Percentiles rank a stretch among this genome's conserved stretches.
These are phyloP conservation scores for Simplicillium sp. DNA, from an alignment of 2,329 filamentous ascomycete genomes.

Conservation along the genomic window DNA sequence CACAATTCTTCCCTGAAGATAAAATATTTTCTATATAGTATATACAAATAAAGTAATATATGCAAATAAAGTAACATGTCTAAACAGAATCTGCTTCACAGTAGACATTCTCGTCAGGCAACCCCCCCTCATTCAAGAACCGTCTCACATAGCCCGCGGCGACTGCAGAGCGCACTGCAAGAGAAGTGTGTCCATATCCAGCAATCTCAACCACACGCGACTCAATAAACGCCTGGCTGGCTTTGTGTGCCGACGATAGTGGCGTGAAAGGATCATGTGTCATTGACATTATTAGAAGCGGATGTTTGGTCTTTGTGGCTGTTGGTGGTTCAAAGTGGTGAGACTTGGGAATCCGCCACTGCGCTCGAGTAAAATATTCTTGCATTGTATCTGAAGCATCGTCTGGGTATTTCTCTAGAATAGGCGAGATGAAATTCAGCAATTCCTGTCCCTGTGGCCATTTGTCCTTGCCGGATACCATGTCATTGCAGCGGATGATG, in stretches of 20 bases:
- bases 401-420: slow-evolving; percentile 18
- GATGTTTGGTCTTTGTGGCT: slow-evolving; percentile 22
- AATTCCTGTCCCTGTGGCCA: slow-evolving; percentile 21
- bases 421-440: slow-evolving; percentile 21
- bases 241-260: slow-evolving; percentile 25
- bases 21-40: too few relatives aligned
- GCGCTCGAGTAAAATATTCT: slow-evolving; percentile 16
- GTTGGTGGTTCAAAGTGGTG: slow-evolving; percentile 15
- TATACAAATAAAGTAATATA: too few relatives aligned
- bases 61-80: too few relatives aligned
- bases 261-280: slow-evolving; percentile 41
- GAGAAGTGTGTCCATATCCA: slow-evolving; percentile 32
- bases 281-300: slow-evolving; percentile 20
- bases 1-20: too few relatives aligned
- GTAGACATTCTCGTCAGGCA: slow-evolving; percentile 23
- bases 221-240: slow-evolving; percentile 22
- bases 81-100: slow-evolving; percentile 28
- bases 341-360: slow-evolving; percentile 18
- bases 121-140: slow-evolving; percentile 25
- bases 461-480: slow-evolving; percentile 9
- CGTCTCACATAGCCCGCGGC: slow-evolving; percentile 22
- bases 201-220: slow-evolving; percentile 29
- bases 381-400: slow-evolving; percentile 20
- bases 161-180: slow-evolving; percentile 26
- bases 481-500: slow-evolving; percentile 17